phyloP scores from a whole-genome alignment of 768 basidiomycete genomes.

The Chalciporus sphaerocephalus region DNA sequence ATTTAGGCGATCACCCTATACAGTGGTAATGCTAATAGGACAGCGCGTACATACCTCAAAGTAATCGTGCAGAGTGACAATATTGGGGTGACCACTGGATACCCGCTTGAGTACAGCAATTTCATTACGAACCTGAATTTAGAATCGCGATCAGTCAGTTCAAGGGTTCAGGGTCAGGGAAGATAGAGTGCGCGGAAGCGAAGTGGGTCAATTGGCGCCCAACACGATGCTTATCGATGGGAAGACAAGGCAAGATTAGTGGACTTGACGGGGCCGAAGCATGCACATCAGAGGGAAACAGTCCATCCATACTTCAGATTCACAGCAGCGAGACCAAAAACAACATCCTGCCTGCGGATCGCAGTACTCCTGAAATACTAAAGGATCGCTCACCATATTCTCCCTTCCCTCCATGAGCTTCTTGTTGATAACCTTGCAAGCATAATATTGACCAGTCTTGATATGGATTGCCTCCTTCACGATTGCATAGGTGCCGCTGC shows the following conservation, averaged over 20 bases:
- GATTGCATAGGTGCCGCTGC: conserved; percentile 92
- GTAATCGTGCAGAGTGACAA: conserved; percentile 94
- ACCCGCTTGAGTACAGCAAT: conserved; percentile 92
- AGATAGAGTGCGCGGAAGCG: background rate
- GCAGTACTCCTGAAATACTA: conserved; percentile 7
- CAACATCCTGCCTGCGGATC: background rate
- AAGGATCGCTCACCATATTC: conserved; percentile 71
- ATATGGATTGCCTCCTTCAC: conserved; percentile 95
- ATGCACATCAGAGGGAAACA: conserved; percentile 1
- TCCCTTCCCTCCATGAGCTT: conserved; percentile 97
- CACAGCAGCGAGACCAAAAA: background rate
- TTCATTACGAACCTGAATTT: conserved; percentile 84
- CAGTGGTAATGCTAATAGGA: background rate
- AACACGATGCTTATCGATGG: conserved; percentile 9
- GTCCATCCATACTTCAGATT: background rate
- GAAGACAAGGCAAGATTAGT: conserved; percentile 2
- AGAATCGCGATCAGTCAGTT: conserved; percentile 1
- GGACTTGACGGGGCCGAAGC: conserved; percentile 1
- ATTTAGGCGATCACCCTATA: background rate
- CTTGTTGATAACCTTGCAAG: conserved; percentile 99
- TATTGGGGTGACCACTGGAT: conserved; percentile 84
- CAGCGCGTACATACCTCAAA: conserved; percentile 66
- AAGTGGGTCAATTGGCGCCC: conserved; percentile 13
- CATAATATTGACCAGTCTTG: conserved; percentile 90
- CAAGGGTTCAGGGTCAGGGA: conserved; percentile 15